Conservation (phyloP, 192 early-diverging fungal species). For the Chytriomyces confervae region DNA sequence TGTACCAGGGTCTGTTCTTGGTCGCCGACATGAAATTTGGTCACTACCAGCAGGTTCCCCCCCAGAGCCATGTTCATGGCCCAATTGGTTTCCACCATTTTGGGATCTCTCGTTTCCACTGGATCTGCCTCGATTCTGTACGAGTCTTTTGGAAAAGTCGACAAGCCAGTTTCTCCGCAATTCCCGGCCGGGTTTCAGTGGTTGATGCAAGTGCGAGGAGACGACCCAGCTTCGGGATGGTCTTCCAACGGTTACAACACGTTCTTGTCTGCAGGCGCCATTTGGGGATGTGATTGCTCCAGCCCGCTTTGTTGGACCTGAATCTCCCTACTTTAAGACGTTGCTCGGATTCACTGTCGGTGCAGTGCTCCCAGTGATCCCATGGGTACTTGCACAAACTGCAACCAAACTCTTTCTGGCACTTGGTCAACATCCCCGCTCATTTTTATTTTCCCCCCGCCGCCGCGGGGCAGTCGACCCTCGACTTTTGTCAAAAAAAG, state of each 20-base stretch:
- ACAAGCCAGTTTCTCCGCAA: too few species aligned
- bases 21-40: too few species aligned
- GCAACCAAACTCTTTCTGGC: constrained; percentile 25
- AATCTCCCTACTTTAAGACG: constrained; percentile 22
- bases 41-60: constrained; percentile 21
- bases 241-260: constrained; percentile 1
- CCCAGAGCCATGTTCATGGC: constrained; percentile 21
- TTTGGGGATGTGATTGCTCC: constrained; percentile 65
- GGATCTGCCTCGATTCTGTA: constrained; percentile 54
- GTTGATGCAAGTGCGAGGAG: neutral
- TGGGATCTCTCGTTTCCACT: constrained; percentile 70
- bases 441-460: constrained; percentile 29
- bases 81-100: constrained; percentile 66
- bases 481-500: constrained; percentile 20
- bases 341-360: constrained; percentile 32
- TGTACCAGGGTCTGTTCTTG: too few species aligned
- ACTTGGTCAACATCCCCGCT: constrained; percentile 40
- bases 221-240: neutral
- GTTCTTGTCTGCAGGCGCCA: constrained; percentile 28
- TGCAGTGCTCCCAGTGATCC: constrained; percentile 35
- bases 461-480: neutral
- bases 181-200: neutral
- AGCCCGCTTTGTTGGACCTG: constrained; percentile 55
- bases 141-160: neutral
- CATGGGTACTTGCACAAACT: constrained; percentile 36